phyloP scores from a whole-genome alignment of 2,329 filamentous ascomycete genomes.

The Ophiostoma ips region DNA sequence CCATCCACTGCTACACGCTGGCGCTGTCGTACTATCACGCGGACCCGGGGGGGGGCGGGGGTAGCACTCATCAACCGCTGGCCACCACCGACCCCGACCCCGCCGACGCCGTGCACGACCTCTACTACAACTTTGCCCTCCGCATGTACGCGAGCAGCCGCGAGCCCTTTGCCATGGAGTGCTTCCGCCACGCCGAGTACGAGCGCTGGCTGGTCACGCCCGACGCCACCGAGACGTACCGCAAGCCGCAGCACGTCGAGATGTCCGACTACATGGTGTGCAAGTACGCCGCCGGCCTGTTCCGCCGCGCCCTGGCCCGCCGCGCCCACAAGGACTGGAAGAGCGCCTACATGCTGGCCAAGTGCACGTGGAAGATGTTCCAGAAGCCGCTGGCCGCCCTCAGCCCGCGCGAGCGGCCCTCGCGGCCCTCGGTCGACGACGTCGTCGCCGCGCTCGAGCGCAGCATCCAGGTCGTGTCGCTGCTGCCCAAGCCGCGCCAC shows the following conservation, averaged over 20 bases:
- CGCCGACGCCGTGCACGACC: constrained; percentile 39
- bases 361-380: constrained; percentile 52
- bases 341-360: constrained; percentile 46
- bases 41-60: constrained; percentile 14
- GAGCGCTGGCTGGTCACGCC: constrained; percentile 43
- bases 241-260: constrained; percentile 37
- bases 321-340: constrained; percentile 41
- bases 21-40: constrained; percentile 43
- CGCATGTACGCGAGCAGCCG: constrained; percentile 48
- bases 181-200: constrained; percentile 41
- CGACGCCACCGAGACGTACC: constrained; percentile 36
- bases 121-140: constrained; percentile 48
- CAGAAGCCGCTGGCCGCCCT: constrained; percentile 32
- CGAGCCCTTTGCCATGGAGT: constrained; percentile 49
- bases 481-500: constrained; percentile 39
- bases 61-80: too few species aligned
- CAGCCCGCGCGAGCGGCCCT: constrained; percentile 27
- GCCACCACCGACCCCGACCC: constrained; percentile 18
- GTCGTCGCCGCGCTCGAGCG: constrained; percentile 37
- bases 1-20: constrained; percentile 66
- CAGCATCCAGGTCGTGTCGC: constrained; percentile 35
- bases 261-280: constrained; percentile 48
- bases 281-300: constrained; percentile 44
- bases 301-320: constrained; percentile 39
- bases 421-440: constrained; percentile 25